Conservation (phyloP, 2,329 filamentous ascomycete genomes). For the Trichoderma sp. region DNA sequence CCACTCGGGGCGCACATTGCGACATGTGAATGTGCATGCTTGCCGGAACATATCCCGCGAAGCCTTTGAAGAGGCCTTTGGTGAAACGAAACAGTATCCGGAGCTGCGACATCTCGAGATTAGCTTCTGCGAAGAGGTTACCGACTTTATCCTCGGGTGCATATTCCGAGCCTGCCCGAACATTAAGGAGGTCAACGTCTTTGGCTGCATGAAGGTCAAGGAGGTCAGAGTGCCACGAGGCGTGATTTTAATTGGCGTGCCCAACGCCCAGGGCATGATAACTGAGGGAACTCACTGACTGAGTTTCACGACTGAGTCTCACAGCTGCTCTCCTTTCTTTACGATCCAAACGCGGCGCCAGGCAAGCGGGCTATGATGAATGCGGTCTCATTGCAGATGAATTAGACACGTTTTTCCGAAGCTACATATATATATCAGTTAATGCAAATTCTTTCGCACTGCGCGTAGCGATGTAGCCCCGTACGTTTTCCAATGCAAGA, state of each 20-base stretch:
- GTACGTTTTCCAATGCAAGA: neutral
- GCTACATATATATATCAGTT: no score
- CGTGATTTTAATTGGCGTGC: conserved; percentile 59
- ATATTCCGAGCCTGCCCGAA: conserved; percentile 67
- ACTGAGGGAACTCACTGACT: conserved; percentile 49
- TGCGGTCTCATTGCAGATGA: no score
- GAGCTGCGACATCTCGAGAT: conserved; percentile 72
- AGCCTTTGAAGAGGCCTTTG: conserved; percentile 76
- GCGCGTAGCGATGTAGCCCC: no score
- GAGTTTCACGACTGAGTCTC: conserved; percentile 30
- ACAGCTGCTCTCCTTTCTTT: neutral
- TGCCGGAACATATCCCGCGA: conserved; percentile 77
- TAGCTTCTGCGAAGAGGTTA: conserved; percentile 71
- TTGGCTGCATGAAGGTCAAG: conserved; percentile 66
- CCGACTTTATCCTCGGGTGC: conserved; percentile 63
- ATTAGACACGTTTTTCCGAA: no score
- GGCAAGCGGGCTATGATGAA: neutral
- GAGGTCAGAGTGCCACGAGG: conserved; percentile 57
- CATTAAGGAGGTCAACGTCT: conserved; percentile 61
- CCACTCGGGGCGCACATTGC: conserved; percentile 71
- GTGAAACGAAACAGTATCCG: conserved; percentile 62
- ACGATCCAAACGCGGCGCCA: neutral
- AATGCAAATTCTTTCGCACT: no score
- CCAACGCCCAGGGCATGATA: conserved; percentile 63
- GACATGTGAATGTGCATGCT: conserved; percentile 74